These are phyloP conservation scores for Cutaneotrichosporon spelunceum DNA, from an alignment of 1,284 basidiomycete species.

Conservation along the genomic window DNA sequence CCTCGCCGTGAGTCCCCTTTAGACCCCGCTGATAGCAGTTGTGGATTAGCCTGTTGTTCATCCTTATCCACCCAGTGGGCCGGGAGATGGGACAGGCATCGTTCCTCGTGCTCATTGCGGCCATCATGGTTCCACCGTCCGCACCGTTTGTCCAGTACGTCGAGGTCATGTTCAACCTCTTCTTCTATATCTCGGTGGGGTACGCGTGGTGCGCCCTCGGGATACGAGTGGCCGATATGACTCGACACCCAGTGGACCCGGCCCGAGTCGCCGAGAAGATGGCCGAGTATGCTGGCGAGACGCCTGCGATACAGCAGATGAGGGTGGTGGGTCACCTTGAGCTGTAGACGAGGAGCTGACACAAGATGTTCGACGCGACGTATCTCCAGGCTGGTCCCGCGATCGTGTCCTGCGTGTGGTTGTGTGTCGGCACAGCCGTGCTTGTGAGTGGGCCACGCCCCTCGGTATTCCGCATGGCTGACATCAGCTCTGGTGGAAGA, in stretches of 20 bases:
- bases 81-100: constrained; percentile 41
- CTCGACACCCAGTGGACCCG: constrained; percentile 27
- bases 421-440: constrained; percentile 39
- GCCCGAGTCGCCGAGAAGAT: constrained; percentile 31
- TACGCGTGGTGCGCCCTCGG: constrained; percentile 43
- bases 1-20: constrained; percentile 36
- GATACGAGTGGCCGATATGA: constrained; percentile 12
- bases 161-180: constrained; percentile 43
- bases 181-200: constrained; percentile 40
- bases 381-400: constrained; percentile 47
- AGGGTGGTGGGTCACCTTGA: constrained; percentile 1
- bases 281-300: constrained; percentile 16
- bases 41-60: constrained; percentile 46
- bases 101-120: constrained; percentile 44
- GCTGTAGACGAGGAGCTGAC: background rate
- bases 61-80: constrained; percentile 40
- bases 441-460: constrained; percentile 27
- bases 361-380: constrained; percentile 42
- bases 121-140: constrained; percentile 45
- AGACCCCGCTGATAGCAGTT: constrained; percentile 24
- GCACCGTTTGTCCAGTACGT: constrained; percentile 44
- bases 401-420: constrained; percentile 40
- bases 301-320: constrained; percentile 23
- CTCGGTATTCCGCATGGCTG: background rate
- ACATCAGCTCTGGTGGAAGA: constrained; percentile 45